phyloP scores from a whole-genome alignment of 495 filamentous ascomycete species.

The Penicillium argentinense region DNA sequence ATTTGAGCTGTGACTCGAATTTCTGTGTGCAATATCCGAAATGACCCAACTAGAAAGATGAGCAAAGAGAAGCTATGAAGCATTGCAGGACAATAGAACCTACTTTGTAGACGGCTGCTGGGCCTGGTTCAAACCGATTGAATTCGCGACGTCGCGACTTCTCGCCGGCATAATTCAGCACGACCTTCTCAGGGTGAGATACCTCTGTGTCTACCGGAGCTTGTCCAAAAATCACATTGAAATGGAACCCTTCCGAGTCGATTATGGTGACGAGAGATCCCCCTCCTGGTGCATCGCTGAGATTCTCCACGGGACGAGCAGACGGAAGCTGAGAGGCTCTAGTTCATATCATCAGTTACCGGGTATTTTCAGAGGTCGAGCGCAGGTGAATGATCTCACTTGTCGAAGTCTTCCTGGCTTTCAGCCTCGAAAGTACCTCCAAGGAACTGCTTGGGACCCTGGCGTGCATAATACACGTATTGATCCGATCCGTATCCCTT shows the following conservation, averaged over 20 bases:
- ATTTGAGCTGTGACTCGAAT: slow-evolving; percentile 56
- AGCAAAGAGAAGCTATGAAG: not conserved
- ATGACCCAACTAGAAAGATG: slow-evolving; percentile 55
- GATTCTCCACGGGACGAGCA: slow-evolving; percentile 23
- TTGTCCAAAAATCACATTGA: slow-evolving; percentile 36
- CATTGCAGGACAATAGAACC: not conserved
- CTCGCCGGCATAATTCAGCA: slow-evolving; percentile 28
- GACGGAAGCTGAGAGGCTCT: slow-evolving; percentile 28
- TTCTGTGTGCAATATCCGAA: slow-evolving; percentile 64
- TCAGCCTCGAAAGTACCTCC: slow-evolving; percentile 57
- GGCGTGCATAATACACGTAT: slow-evolving; percentile 53
- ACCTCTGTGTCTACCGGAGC: slow-evolving; percentile 9
- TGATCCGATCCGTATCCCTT: slow-evolving; percentile 61
- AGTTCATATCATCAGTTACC: no score
- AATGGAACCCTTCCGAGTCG: slow-evolving; percentile 36
- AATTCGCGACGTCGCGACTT: slow-evolving; percentile 32
- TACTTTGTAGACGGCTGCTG: slow-evolving; percentile 66
- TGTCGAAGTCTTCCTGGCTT: slow-evolving; percentile 54
- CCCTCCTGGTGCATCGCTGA: slow-evolving; percentile 32
- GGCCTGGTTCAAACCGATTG: slow-evolving; percentile 51
- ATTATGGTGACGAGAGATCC: slow-evolving; percentile 31
- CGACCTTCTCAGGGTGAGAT: slow-evolving; percentile 26
- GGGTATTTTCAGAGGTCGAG: no score
- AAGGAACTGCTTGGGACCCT: slow-evolving; percentile 52
- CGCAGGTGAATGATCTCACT: no score